Conservation (phyloP, 805 yeast genomes). For the Candida chilensis region DNA sequence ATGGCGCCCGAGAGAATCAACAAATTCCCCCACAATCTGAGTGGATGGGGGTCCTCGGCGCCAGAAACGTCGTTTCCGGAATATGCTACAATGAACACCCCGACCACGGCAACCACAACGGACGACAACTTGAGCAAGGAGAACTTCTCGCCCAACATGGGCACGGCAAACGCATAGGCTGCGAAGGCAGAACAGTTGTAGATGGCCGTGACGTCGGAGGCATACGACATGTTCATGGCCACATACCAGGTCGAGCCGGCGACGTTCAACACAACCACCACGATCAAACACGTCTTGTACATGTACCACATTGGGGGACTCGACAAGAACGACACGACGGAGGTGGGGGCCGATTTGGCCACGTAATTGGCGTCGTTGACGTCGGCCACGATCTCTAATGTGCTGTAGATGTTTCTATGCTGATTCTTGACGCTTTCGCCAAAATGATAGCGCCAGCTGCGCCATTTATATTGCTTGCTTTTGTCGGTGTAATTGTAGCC, state of each 20-base stretch:
- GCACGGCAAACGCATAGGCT: conserved; percentile 78
- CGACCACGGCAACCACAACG: conserved; percentile 64
- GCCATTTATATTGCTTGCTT: conserved; percentile 11
- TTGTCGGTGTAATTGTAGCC: conserved; percentile 4
- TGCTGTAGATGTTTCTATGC: conserved; percentile 28
- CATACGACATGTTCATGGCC: conserved; percentile 72
- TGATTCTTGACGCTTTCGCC: conserved; percentile 28
- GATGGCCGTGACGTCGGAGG: conserved; percentile 83
- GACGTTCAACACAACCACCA: conserved; percentile 51
- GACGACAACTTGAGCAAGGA: conserved; percentile 53
- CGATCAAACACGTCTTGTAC: conserved; percentile 25
- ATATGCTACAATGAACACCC: conserved; percentile 76
- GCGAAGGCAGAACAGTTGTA: conserved; percentile 87
- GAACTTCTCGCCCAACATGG: conserved; percentile 58
- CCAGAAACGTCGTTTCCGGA: conserved; percentile 25
- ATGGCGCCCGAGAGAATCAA: conserved; percentile 69
- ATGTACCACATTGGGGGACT: conserved; percentile 44
- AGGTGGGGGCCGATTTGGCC: conserved; percentile 16
- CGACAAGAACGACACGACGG: conserved; percentile 18
- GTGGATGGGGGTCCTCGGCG: conserved; percentile 34
- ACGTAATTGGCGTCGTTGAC: conserved; percentile 15
- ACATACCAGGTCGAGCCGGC: conserved; percentile 87
- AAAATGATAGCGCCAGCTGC: conserved; percentile 17
- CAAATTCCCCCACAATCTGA: conserved; percentile 59
- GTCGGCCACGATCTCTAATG: conserved; percentile 9